phyloP scores from a whole-genome alignment of 2,329 filamentous ascomycete genomes.

The Aureobasidium zeae region DNA sequence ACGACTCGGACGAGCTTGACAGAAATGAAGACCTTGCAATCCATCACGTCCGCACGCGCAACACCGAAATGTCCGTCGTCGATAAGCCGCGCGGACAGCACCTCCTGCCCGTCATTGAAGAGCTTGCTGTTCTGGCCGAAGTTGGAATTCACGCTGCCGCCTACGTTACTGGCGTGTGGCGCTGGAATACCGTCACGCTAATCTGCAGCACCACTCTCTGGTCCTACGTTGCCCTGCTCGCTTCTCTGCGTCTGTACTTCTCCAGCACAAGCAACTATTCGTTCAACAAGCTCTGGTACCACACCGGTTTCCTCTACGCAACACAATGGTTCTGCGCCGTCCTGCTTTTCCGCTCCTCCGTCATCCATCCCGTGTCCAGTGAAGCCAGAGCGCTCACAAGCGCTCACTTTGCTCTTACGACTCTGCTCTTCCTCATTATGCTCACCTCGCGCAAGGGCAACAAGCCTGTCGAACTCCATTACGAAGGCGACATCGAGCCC shows the following conservation, averaged over 20 bases:
- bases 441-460: constrained; percentile 84
- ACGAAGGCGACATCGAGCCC: constrained; percentile 79
- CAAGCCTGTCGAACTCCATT: constrained; percentile 76
- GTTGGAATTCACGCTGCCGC: constrained; percentile 59
- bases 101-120: constrained; percentile 62
- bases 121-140: constrained; percentile 62
- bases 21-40: constrained; percentile 49
- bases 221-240: constrained; percentile 70
- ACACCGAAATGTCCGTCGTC: constrained; percentile 44
- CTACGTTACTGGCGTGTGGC: constrained; percentile 53
- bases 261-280: constrained; percentile 52
- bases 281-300: constrained; percentile 76
- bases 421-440: constrained; percentile 65
- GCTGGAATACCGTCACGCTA: constrained; percentile 39
- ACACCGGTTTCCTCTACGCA: constrained; percentile 77
- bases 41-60: constrained; percentile 41
- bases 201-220: constrained; percentile 63
- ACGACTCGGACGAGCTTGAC: constrained; percentile 48
- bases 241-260: constrained; percentile 59
- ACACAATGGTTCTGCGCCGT: constrained; percentile 70
- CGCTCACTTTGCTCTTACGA: constrained; percentile 64
- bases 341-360: constrained; percentile 71
- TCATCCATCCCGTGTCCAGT: constrained; percentile 64
- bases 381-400: constrained; percentile 57
- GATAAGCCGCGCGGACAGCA: constrained; percentile 68